phyloP scores from a whole-genome alignment of 176 grass and related monocot species.

The Paspalum notatum region DNA sequence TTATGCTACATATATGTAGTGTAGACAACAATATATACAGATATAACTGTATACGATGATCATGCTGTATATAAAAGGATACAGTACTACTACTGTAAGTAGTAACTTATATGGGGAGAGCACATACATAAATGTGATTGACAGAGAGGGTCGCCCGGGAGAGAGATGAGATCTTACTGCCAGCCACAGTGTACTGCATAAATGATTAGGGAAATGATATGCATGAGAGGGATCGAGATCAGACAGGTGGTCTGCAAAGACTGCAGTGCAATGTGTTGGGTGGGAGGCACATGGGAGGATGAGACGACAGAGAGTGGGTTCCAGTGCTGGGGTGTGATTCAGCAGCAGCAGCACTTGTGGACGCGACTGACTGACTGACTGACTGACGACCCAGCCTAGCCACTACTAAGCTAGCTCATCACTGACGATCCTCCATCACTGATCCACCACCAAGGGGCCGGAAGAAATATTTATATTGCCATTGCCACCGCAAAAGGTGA shows the following conservation, averaged over 20 bases:
- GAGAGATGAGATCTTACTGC: slow-evolving; percentile 2
- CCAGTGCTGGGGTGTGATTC: slow-evolving; percentile 31
- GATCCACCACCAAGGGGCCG: not conserved
- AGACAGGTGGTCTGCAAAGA: slow-evolving; percentile 26
- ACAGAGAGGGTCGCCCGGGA: not conserved
- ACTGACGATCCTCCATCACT: not conserved
- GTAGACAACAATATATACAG: not conserved
- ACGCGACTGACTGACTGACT: not conserved
- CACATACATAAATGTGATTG: not conserved
- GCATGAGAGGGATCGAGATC: not conserved
- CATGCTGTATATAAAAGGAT: too few species aligned
- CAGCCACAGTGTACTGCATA: not conserved
- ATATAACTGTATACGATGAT: too few species aligned
- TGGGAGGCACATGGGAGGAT: slow-evolving; percentile 52
- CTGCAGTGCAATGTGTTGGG: slow-evolving; percentile 34
- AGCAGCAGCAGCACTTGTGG: slow-evolving; percentile 32
- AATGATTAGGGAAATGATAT: slow-evolving; percentile 26
- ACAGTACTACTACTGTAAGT: too few species aligned
- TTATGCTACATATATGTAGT: not conserved
- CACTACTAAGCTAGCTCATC: too few species aligned
- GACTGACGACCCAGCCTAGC: slow-evolving; percentile 21
- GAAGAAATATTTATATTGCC: not conserved
- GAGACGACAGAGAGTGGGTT: slow-evolving; percentile 25
- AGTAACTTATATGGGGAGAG: too few species aligned
- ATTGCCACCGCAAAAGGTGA: slow-evolving; percentile 53